Percentiles rank a stretch among this genome's conserved stretches.
These are phyloP conservation scores for Trichoderma breve DNA, from an alignment of 2,329 filamentous ascomycete genomes.

Conservation along the genomic window DNA sequence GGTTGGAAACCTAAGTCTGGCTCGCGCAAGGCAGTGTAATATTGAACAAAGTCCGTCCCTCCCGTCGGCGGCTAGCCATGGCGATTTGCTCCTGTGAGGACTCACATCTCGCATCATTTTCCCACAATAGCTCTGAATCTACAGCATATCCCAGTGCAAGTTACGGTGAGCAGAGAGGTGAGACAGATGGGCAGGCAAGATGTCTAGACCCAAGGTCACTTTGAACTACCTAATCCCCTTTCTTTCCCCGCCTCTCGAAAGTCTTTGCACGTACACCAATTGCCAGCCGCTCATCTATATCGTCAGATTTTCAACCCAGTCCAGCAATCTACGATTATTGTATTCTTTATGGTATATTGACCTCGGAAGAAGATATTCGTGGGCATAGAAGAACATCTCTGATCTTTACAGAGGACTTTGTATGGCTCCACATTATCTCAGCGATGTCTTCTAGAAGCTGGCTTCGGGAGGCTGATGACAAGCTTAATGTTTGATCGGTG, in stretches of 20 bases:
- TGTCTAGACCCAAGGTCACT: background rate
- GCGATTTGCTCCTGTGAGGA: background rate
- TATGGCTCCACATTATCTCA: background rate
- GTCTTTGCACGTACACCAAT: background rate
- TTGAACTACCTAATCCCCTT: background rate
- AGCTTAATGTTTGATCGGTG: background rate
- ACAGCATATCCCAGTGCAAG: background rate
- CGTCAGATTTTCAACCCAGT: background rate
- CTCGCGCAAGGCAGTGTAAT: background rate
- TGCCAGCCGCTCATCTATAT: background rate
- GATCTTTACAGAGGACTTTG: background rate
- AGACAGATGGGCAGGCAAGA: background rate
- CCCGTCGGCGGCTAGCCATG: background rate
- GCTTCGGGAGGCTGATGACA: background rate
- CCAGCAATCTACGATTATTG: background rate
- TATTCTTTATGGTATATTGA: background rate
- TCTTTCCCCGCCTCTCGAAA: background rate
- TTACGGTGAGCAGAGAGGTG: background rate
- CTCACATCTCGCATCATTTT: constrained; percentile 8
- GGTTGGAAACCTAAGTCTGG: background rate
- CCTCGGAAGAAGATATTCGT: background rate
- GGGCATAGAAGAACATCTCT: background rate
- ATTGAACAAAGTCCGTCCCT: background rate
- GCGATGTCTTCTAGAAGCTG: background rate
- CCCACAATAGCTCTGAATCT: background rate